Percentiles rank a stretch among this genome's conserved stretches.
Evolutionary conservation across 1,284 basidiomycete species (phyloP).

Genomic region (Leucoagaricus sp.): DNA sequence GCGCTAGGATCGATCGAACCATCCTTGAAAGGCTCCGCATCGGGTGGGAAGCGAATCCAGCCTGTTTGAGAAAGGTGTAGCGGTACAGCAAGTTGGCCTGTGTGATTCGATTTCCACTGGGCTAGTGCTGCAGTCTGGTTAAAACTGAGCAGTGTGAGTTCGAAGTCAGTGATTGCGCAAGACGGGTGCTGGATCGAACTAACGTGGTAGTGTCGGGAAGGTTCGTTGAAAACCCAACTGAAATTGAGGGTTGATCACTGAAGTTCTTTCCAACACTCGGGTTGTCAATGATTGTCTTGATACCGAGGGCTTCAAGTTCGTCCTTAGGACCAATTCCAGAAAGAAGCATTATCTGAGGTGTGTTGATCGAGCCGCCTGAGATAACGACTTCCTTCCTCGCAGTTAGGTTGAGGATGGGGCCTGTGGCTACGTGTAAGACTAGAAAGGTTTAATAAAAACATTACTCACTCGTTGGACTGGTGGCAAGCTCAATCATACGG

Average conservation of each 20-base stretch:
- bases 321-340: slow-evolving; percentile 24
- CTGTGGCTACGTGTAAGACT: too few relatives aligned
- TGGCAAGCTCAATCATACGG: slow-evolving; percentile 11
- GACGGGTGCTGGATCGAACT: too few relatives aligned
- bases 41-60: slow-evolving; percentile 9
- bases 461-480: slow-evolving; percentile 3
- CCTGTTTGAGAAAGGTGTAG: neutral
- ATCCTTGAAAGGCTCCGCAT: slow-evolving; percentile 4
- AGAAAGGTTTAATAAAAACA: too few relatives aligned
- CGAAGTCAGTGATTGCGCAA: neutral
- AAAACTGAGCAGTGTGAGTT: neutral
- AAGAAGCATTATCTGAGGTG: slow-evolving; percentile 24
- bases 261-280: slow-evolving; percentile 21
- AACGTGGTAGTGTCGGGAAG: neutral
- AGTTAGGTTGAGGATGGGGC: slow-evolving; percentile 5
- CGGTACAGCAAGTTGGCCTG: slow-evolving; percentile 8
- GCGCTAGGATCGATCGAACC: slow-evolving; percentile 10
- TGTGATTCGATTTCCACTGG: slow-evolving; percentile 10
- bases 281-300: slow-evolving; percentile 18
- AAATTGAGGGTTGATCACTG: slow-evolving; percentile 12
- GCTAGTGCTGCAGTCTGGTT: neutral
- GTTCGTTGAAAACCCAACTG: neutral
- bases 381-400: slow-evolving; percentile 25
- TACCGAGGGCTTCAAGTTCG: slow-evolving; percentile 17
- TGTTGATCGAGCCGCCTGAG: slow-evolving; percentile 23